A percentile compares a stretch with the other conserved stretches of the same genome.
These are phyloP conservation scores for Perkinsus olseni DNA, from an alignment of 169 alveolate species.

Conservation along the genomic window DNA sequence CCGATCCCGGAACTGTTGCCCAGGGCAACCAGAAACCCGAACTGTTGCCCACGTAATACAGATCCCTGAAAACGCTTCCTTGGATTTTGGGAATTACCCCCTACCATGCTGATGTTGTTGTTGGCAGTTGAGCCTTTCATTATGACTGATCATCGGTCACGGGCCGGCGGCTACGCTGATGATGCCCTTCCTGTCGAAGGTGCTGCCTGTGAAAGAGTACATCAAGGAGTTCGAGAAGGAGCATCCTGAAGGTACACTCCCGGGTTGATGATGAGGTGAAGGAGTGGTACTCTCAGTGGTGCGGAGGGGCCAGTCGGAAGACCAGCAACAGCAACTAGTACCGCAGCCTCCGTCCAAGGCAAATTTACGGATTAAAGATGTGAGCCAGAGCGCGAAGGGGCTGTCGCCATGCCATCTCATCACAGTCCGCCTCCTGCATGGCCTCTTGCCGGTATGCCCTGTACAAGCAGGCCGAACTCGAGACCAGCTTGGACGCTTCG, in stretches of 20 bases:
- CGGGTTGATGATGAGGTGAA: not conserved
- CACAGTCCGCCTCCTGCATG: not conserved
- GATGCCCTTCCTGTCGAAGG: not conserved
- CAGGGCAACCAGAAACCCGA: no score
- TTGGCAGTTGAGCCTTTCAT: no score
- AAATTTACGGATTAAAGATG: not conserved
- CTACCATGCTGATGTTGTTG: no score
- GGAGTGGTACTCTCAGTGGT: not conserved
- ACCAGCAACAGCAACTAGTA: not conserved
- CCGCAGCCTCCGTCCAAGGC: not conserved
- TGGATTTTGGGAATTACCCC: no score
- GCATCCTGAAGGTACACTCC: not conserved
- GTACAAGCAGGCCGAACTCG: not conserved
- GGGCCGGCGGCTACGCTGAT: no score
- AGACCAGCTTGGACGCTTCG: not conserved
- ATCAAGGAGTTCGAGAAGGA: not conserved
- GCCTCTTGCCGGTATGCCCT: not conserved
- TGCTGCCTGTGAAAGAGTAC: not conserved
- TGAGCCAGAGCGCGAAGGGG: no score
- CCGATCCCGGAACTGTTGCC: no score
- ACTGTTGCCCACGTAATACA: no score
- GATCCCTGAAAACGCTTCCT: no score
- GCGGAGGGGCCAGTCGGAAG: not conserved
- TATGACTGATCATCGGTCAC: no score
- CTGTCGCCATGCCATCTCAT: no score